Base-by-base conservation (phyloP, 345 rosid species). In the Salix caprea region DNA sequence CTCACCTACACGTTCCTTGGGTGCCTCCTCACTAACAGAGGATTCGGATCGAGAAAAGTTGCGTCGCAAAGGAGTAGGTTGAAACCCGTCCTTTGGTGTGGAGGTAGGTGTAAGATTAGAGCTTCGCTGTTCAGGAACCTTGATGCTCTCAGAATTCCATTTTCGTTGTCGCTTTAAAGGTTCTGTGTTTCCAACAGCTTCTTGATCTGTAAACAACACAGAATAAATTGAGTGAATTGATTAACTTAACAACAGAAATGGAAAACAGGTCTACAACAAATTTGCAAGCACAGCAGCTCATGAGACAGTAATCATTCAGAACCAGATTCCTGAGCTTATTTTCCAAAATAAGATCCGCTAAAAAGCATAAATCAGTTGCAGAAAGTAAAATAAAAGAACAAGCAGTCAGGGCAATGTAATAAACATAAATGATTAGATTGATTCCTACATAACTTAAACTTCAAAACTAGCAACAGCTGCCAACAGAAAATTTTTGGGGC, bases 1-100 rank as follows among this genome's bases (percentile, higher is more conserved):
- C 96, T 84, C 83, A 96, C 99, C 97, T 67, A 88, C 84, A 67
- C 96, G 97, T 74, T 94, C 98, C 86, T 90, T 96, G 32, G 91
- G 87, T 44, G 88, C 78, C 67, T 89, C 94, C 52, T 92, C 96
- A 70, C 88, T 85, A 74, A 74, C 88, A 0, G 85, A 82, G 5
- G 97, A 90, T 81, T 89, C 89, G 40, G 96, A 90, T 71, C 87
- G 86, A 16, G 92, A 84, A 71, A 91, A 90, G 86, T 78, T 90
- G 4, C 86, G 92, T 58, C 84, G 91, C 75, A 82, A 72, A 82
- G 89, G 73, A 68, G 87, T 60, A 21, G 90, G 76, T 77, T 81
- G 85, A 68, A 58, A 60, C 19, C 80, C 48, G 1, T 82, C 87
- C 82, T 87, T 90, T 1, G 95, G 92, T 16, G 94, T 93, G n/a